Percentiles rank a stretch among this genome's conserved stretches.
Evolutionary conservation across 805 yeast species (phyloP).

Genomic region (Candida rishiriensis): DNA sequence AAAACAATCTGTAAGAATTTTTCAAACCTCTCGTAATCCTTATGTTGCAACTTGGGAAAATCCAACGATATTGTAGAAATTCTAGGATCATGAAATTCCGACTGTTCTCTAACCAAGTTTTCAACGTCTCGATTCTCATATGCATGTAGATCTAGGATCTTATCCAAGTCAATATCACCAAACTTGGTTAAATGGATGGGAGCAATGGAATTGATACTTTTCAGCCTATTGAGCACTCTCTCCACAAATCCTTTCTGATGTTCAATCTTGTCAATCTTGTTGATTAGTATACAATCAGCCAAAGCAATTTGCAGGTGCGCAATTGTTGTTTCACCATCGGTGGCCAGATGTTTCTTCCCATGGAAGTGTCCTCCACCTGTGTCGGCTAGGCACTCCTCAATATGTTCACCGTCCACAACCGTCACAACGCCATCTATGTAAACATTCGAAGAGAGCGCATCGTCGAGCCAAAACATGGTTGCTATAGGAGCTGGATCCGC

Average conservation of each 20-base stretch:
- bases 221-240: conserved; percentile 32
- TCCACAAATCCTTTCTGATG: not conserved
- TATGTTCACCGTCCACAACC: conserved; percentile 73
- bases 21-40: conserved; percentile 44
- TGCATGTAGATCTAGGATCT: conserved; percentile 74
- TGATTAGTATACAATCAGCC: conserved; percentile 78
- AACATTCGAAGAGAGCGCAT: conserved; percentile 76
- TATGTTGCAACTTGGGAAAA: conserved; percentile 34
- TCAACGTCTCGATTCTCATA: conserved; percentile 45
- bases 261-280: conserved; percentile 59
- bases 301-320: conserved; percentile 88
- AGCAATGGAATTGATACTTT: conserved; percentile 61
- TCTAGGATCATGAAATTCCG: conserved; percentile 44
- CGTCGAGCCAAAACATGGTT: conserved; percentile 96
- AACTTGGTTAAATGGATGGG: conserved; percentile 62
- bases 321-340: conserved; percentile 44
- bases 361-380: conserved; percentile 71
- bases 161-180: conserved; percentile 68
- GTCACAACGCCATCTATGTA: conserved; percentile 90
- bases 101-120: conserved; percentile 14
- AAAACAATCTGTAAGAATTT: conserved; percentile 61
- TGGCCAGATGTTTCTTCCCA: conserved; percentile 32
- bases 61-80: conserved; percentile 50
- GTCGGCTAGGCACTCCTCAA: conserved; percentile 63
- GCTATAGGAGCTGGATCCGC: conserved; percentile 99